These are phyloP conservation scores for Pezicula carpinea DNA, from an alignment of 2,329 filamentous ascomycete genomes.

Conservation along the genomic window DNA sequence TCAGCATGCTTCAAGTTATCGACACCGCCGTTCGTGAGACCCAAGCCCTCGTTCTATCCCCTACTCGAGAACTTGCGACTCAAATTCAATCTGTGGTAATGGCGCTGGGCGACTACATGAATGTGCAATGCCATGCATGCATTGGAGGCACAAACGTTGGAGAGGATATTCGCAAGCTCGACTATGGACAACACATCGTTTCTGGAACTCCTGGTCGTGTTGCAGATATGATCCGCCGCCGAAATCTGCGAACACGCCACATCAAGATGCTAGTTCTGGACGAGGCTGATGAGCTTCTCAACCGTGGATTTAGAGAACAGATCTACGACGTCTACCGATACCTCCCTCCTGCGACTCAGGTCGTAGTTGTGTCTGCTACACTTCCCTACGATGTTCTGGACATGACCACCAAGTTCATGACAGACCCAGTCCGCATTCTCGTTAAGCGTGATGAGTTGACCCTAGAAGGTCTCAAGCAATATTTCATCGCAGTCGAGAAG, in stretches of 20 bases:
- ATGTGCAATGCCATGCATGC: conserved; percentile 97
- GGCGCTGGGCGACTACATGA: conserved; percentile 99
- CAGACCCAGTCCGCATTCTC: conserved; percentile 89
- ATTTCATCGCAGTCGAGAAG: conserved; percentile 98
- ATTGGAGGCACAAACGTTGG: conserved; percentile 97
- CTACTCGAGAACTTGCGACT: conserved; percentile 92
- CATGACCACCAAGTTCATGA: conserved; percentile 99
- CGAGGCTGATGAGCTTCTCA: conserved; percentile 75
- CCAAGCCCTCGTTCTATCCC: conserved; percentile 91
- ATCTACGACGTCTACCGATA: conserved; percentile 99
- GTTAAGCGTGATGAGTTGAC: conserved; percentile 99
- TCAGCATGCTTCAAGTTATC: conserved; percentile 93
- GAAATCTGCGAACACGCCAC: conserved; percentile 66
- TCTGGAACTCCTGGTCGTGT: conserved; percentile 97
- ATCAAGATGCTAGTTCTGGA: conserved; percentile 78
- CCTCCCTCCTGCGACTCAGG: conserved; percentile 91
- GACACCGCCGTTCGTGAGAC: conserved; percentile 89
- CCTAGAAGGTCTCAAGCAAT: conserved; percentile 95
- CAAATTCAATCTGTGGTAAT: conserved; percentile 99
- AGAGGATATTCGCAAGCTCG: conserved; percentile 95
- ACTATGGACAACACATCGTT: conserved; percentile 96
- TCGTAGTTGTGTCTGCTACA: conserved; percentile 96
- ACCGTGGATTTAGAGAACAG: conserved; percentile 94
- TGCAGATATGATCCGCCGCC: conserved; percentile 74
- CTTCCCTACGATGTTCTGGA: conserved; percentile 97